phyloP scores from a whole-genome alignment of 352 stramenopile species.

The Phytophthora meadii region DNA sequence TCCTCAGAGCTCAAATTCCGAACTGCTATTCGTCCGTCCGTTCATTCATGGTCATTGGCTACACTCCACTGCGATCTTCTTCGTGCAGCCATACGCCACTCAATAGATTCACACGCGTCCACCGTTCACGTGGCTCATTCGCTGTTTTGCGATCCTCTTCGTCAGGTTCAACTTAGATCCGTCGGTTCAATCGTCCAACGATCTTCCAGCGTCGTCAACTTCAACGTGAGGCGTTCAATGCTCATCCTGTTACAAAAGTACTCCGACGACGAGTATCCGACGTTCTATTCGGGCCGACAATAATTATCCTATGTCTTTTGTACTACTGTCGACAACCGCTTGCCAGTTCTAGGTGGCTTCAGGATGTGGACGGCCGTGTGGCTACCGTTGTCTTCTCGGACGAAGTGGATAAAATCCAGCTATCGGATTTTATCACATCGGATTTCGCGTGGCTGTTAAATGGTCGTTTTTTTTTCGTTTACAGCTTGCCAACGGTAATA shows the following conservation, averaged over 20 bases:
- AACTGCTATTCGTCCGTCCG: no score
- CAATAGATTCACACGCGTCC: no score
- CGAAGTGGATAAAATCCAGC: not conserved
- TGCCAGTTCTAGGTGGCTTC: not conserved
- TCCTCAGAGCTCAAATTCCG: no score
- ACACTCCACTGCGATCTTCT: no score
- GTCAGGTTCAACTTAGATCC: no score
- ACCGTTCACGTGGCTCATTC: no score
- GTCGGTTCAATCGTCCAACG: no score
- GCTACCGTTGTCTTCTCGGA: not conserved
- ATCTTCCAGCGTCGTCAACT: no score
- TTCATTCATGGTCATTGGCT: no score
- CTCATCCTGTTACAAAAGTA: not conserved
- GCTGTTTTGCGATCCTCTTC: no score
- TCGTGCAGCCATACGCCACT: no score
- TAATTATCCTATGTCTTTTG: not conserved
- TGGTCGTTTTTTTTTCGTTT: not conserved
- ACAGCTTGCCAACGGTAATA: slow-evolving; percentile 3
- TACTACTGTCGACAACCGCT: not conserved
- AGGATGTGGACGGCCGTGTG: not conserved
- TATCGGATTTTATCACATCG: not conserved
- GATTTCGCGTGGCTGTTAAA: not conserved
- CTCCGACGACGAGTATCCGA: not conserved
- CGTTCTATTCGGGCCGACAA: not conserved
- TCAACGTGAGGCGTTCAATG: no score